Evolutionary conservation across 1,139 yeast genomes (phyloP).

Genomic region (Kluyveromyces sp.): DNA sequence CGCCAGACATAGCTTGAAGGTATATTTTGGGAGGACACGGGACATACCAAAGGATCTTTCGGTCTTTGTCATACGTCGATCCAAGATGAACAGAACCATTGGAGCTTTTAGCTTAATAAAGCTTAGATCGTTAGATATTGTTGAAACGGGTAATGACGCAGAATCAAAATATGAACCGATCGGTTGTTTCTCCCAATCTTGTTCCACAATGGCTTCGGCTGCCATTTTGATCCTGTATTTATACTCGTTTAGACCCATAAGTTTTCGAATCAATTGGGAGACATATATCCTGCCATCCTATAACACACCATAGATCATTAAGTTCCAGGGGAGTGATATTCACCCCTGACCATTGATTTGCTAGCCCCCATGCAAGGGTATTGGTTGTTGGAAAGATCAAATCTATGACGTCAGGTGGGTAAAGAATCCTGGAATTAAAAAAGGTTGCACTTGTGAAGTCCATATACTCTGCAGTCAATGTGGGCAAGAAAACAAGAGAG

Average conservation of each 20-base stretch:
- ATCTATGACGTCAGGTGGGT: constrained; percentile 70
- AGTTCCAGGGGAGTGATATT: constrained; percentile 76
- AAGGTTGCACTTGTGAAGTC: constrained; percentile 76
- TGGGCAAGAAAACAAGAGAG: constrained; percentile 66
- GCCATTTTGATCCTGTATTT: constrained; percentile 59
- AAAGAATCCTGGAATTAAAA: constrained; percentile 57
- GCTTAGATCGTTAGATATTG: constrained; percentile 37
- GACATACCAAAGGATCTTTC: constrained; percentile 90
- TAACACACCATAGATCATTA: constrained; percentile 86
- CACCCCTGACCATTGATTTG: constrained; percentile 92
- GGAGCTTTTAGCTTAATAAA: constrained; percentile 79
- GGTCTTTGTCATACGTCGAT: constrained; percentile 90
- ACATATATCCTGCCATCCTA: constrained; percentile 83
- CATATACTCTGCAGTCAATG: constrained; percentile 44
- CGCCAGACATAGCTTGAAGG: constrained; percentile 94
- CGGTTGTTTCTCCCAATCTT: constrained; percentile 79
- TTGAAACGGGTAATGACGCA: constrained; percentile 53
- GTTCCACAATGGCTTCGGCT: constrained; percentile 58
- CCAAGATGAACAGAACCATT: constrained; percentile 72
- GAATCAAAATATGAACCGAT: constrained; percentile 59
- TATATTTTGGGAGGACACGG: constrained; percentile 84
- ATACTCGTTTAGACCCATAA: constrained; percentile 82
- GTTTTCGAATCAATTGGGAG: constrained; percentile 52
- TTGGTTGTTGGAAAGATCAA: constrained; percentile 71
- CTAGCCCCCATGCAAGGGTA: constrained; percentile 56